Evolutionary conservation across 2,329 filamentous ascomycete species (phyloP), one percentile per base, ranked within the genome.

Genomic region (Madurella mycetomatis): DNA sequence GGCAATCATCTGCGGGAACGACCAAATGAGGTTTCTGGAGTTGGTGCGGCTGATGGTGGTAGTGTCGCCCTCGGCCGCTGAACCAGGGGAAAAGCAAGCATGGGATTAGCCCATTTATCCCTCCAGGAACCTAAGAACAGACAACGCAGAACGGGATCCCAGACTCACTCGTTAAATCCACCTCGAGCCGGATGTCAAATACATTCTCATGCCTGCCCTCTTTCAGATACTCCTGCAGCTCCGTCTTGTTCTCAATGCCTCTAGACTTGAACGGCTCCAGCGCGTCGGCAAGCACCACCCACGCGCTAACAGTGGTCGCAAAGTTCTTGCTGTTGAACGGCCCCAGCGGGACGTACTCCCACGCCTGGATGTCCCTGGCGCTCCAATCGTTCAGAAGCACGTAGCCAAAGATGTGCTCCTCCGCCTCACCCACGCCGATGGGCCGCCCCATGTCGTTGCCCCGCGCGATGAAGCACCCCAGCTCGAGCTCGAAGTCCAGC

Each of bases 331-430:
- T 78, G 58, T 89, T 91, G 73, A 94, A 92, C 0, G 89, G 89
- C 0, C 90, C 90, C 8, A 92, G 73, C 0, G 90, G 90, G 9
- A 92, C 79, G 62, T 92, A 92, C 70, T 95, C 90, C 88, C 88
- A 94, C 0, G 81, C 80, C 67, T 95, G 90, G 47, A 94, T 85
- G 63, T 94, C 89, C 59, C 89, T 76, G 4, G 89, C 89, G 51
- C 85, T 90, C 90, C 90, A 95, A 70, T 95, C 90, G 63, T 95
- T 95, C 77, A 95, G 81, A 54, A 95, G 71, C 0, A 94, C 89
- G 25, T 90, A 77, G 13, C 90, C 90, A 65, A 94, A 94, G 30
- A 95, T 77, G 63, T 84, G 78, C 19, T 88, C 80, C 50, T 85
- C 83, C 0, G 89, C 89, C 43, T 85, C 73, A 2, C 74, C 71